Evolutionary conservation across 1,139 yeast species (phyloP).

Genomic region (Pichia sp.): DNA sequence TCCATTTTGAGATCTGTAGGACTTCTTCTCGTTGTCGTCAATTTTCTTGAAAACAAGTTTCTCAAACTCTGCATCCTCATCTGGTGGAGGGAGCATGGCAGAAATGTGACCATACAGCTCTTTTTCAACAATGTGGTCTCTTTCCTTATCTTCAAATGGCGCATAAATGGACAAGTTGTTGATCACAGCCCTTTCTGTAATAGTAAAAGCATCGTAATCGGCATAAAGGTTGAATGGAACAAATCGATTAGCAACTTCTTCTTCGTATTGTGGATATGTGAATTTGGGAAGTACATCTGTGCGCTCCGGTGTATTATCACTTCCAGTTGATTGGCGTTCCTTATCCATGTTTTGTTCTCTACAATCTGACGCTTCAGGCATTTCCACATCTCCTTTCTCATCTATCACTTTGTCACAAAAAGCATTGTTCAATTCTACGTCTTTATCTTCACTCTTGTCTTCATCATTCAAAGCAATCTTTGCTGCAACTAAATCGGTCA

Average conservation of each 20-base stretch:
- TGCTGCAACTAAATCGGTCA: neutral
- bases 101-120: conserved; percentile 42
- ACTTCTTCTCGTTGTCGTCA: conserved; percentile 31
- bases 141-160: conserved; percentile 39
- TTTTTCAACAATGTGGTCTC: conserved; percentile 25
- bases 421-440: neutral
- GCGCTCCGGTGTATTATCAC: neutral
- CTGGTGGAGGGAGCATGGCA: conserved; percentile 52
- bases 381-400: neutral
- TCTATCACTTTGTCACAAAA: neutral
- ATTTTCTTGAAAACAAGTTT: conserved; percentile 51
- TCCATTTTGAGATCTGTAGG: conserved; percentile 42
- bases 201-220: conserved; percentile 44
- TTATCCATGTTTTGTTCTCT: neutral
- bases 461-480: neutral
- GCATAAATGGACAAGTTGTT: conserved; percentile 48
- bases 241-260: conserved; percentile 18
- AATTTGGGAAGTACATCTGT: conserved; percentile 24
- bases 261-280: conserved; percentile 24
- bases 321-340: neutral
- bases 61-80: conserved; percentile 51
- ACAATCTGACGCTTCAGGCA: neutral
- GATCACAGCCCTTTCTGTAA: conserved; percentile 47
- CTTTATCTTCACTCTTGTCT: neutral
- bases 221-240: conserved; percentile 53